Conservation (phyloP, 176 grass and related monocot genomes). For the Cenchrus fungigraminus region DNA sequence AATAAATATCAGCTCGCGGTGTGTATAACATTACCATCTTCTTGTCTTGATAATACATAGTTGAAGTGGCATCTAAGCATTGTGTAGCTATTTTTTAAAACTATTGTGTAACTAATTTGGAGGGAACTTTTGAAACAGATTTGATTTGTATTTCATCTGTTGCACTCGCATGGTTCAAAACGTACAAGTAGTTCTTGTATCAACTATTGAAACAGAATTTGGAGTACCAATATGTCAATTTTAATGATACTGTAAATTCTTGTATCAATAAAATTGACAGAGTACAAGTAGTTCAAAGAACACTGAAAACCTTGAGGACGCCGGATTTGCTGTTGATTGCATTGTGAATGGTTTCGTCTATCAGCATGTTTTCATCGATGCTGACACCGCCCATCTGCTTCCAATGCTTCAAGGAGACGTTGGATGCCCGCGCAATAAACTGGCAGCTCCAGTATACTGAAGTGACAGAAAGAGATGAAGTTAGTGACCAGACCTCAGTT, state of each 20-base stretch:
- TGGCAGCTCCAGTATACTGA: constrained; percentile 96
- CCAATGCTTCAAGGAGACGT: constrained; percentile 94
- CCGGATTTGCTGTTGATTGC: constrained; percentile 76
- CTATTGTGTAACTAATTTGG: no score
- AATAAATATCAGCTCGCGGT: constrained; percentile 11
- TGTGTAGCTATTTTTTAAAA: no score
- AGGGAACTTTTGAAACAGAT: neutral
- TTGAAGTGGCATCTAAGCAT: neutral
- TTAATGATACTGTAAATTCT: neutral
- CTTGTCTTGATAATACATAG: neutral
- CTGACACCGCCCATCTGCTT: constrained; percentile 82
- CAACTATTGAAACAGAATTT: neutral
- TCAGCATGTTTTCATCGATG: constrained; percentile 86
- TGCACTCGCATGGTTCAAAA: no score
- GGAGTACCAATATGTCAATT: neutral
- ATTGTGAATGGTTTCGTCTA: constrained; percentile 90
- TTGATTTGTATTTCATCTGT: neutral
- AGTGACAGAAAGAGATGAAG: constrained; percentile 31
- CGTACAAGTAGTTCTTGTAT: no score
- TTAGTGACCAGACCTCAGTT: neutral
- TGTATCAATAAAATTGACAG: constrained; percentile 4
- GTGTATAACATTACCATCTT: constrained; percentile 7
- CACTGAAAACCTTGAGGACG: constrained; percentile 77
- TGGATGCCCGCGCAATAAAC: constrained; percentile 87
- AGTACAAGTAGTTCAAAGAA: constrained; percentile 10